Conservation (phyloP, 108 stramenopile species). For the Stephanodiscus minutulus region DNA sequence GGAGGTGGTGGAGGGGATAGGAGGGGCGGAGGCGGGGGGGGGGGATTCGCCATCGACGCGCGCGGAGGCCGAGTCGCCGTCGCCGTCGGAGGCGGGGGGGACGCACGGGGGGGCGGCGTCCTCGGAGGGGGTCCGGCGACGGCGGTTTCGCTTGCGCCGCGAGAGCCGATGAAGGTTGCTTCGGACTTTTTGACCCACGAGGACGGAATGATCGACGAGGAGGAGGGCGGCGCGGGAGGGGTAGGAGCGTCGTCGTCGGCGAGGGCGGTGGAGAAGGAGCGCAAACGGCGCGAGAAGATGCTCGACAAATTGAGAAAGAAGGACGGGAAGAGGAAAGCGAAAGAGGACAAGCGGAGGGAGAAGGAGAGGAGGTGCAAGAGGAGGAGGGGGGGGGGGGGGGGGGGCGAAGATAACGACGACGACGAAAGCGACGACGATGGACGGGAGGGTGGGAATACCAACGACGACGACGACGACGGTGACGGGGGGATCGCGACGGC, state of each 20-base stretch:
- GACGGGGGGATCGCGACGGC: slow-evolving; percentile 3
- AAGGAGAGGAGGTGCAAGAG: slow-evolving; percentile 39
- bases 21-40: slow-evolving; percentile 10
- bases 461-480: neutral
- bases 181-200: slow-evolving; percentile 87
- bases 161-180: slow-evolving; percentile 54
- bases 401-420: slow-evolving; percentile 48
- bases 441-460: neutral
- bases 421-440: slow-evolving; percentile 47
- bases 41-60: slow-evolving; percentile 57
- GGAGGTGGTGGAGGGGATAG: neutral
- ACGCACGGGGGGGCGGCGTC: too few relatives aligned
- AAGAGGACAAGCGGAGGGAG: slow-evolving; percentile 25
- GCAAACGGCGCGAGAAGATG: slow-evolving; percentile 39
- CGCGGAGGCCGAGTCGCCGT: neutral
- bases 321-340: slow-evolving; percentile 59
- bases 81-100: neutral
- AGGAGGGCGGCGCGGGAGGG: slow-evolving; percentile 17
- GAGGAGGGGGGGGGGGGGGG: slow-evolving; percentile 33
- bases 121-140: slow-evolving; percentile 3
- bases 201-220: slow-evolving; percentile 59
- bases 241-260: too few relatives aligned
- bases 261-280: slow-evolving; percentile 29
- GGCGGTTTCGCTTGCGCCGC: slow-evolving; percentile 44
- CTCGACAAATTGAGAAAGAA: slow-evolving; percentile 67